Evolutionary conservation across 2,329 filamentous ascomycete species (phyloP).

Genomic region (Fusarium oxysporum): DNA sequence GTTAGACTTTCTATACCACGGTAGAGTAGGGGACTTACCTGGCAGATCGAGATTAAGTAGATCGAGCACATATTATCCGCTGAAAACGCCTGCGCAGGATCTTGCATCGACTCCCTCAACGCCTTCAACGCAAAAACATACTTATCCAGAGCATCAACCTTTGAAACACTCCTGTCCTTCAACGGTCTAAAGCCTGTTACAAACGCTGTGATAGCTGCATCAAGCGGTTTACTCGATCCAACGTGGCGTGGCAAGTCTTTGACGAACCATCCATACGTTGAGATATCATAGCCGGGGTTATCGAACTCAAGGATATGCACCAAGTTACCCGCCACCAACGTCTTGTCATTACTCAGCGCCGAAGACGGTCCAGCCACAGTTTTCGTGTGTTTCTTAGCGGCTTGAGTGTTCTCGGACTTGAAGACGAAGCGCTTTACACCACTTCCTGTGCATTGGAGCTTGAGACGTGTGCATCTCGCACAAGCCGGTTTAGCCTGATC

Average conservation of each 20-base stretch:
- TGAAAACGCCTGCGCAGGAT: not conserved
- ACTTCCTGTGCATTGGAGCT: not conserved
- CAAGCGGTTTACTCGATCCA: not conserved
- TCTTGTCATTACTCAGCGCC: slow-evolving; percentile 6
- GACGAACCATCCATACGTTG: slow-evolving; percentile 17
- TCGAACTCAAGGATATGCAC: slow-evolving; percentile 7
- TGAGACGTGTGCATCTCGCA: slow-evolving; percentile 7
- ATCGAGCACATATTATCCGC: slow-evolving; percentile 17
- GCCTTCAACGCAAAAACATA: slow-evolving; percentile 5
- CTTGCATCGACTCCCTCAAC: not conserved
- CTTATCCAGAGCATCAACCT: not conserved
- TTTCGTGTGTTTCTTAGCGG: not conserved
- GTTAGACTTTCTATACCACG: rapidly evolving
- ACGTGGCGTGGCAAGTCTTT: slow-evolving; percentile 3
- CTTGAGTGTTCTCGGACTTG: not conserved
- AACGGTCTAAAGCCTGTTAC: not conserved
- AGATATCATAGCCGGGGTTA: not conserved
- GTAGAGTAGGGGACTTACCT: rapidly evolving
- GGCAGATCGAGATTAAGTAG: slow-evolving; percentile 7
- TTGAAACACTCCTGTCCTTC: not conserved
- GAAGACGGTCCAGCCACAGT: not conserved
- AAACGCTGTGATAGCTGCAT: slow-evolving; percentile 3
- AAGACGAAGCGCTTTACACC: slow-evolving; percentile 18
- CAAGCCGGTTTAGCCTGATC: slow-evolving; percentile 22
- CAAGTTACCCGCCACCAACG: not conserved